Conservation (phyloP, 2,329 filamentous ascomycete genomes). For the Colletotrichum plurivorum region DNA sequence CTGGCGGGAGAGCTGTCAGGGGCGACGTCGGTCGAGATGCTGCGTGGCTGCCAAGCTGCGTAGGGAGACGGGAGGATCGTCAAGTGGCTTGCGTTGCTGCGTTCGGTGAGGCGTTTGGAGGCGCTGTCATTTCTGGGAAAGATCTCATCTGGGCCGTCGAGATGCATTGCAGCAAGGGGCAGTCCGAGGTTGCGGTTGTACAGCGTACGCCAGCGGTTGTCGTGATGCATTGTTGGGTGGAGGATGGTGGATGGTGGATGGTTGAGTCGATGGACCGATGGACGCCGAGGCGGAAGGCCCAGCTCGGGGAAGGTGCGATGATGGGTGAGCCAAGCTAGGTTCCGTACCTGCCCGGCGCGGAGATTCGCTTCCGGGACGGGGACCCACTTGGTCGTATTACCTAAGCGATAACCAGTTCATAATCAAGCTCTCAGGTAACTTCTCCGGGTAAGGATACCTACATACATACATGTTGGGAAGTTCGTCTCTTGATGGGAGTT, state of each 20-base stretch:
- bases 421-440: too few species aligned
- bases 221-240: background rate
- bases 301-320: background rate
- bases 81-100: background rate
- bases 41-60: background rate
- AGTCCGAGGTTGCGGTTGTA: background rate
- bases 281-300: background rate
- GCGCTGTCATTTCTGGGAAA: background rate
- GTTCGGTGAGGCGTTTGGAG: background rate
- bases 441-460: too few species aligned
- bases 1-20: background rate
- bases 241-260: background rate
- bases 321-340: background rate
- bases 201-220: background rate
- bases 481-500: too few species aligned
- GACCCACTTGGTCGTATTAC: background rate
- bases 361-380: background rate
- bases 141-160: background rate
- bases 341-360: background rate
- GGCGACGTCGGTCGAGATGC: background rate
- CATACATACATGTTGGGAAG: too few species aligned
- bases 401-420: background rate
- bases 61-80: constrained; percentile 2
- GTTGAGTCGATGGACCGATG: background rate
- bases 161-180: background rate